Conservation (phyloP, 495 filamentous ascomycete genomes). For the Oidiodendron maius region DNA sequence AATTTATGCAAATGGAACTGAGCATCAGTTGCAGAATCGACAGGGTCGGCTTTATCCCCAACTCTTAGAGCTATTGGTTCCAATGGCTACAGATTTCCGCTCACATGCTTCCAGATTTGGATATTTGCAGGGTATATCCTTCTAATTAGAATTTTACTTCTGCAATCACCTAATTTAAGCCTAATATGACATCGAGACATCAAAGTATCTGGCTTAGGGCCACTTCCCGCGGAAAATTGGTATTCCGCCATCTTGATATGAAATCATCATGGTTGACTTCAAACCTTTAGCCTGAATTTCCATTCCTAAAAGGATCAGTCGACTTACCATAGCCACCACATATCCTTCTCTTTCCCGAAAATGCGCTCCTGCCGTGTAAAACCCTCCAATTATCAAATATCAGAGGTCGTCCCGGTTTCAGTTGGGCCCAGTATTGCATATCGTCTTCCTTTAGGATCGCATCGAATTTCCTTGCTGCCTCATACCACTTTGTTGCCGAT, state of each 20-base stretch:
- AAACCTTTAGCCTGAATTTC: background rate
- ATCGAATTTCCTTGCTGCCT: constrained; percentile 62
- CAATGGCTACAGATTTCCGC: no score
- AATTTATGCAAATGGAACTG: no score
- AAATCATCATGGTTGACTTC: constrained; percentile 84
- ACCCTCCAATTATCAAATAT: constrained; percentile 97
- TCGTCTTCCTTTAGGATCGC: constrained; percentile 47
- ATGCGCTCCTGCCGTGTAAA: constrained; percentile 75
- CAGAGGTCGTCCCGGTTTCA: constrained; percentile 71
- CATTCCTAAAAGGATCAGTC: background rate
- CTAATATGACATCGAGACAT: no score
- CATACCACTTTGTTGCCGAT: constrained; percentile 59
- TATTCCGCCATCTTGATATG: constrained; percentile 67
- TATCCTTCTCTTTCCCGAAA: constrained; percentile 77
- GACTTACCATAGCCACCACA: constrained; percentile 82
- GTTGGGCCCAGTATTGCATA: constrained; percentile 65
- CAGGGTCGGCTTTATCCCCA: no score
- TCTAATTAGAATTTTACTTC: no score
- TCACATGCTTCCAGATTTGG: no score
- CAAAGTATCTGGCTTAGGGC: constrained; percentile 36
- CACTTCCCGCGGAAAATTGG: constrained; percentile 53
- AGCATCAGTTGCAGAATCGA: no score
- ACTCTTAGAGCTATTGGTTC: no score
- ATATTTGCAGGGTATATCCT: no score
- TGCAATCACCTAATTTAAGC: no score